Conservation (phyloP, 768 basidiomycete genomes). For the Tylopilus rubrobrunneus region DNA sequence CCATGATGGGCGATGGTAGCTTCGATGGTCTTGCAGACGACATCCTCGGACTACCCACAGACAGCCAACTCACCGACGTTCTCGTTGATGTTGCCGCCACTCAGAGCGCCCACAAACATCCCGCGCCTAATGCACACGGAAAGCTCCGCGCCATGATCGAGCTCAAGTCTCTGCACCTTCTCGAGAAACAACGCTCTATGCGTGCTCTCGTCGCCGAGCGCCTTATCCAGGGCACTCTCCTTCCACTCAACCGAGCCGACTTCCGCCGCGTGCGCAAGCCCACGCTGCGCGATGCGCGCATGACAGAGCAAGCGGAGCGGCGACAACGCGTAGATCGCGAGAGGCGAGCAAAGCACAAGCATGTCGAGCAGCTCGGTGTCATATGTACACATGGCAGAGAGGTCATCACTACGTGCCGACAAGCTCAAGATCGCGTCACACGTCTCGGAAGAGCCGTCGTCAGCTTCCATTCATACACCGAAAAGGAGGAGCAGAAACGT, state of each 20-base stretch:
- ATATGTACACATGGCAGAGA: slow-evolving; percentile 84
- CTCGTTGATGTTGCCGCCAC: slow-evolving; percentile 35
- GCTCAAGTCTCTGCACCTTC: slow-evolving; percentile 81
- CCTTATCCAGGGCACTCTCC: slow-evolving; percentile 80
- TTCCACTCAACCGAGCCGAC: slow-evolving; percentile 88
- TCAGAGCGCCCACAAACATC: slow-evolving; percentile 33
- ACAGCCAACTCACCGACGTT: slow-evolving; percentile 16
- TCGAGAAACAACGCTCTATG: slow-evolving; percentile 88
- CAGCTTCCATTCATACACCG: slow-evolving; percentile 82
- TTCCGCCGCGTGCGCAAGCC: slow-evolving; percentile 87
- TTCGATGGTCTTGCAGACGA: slow-evolving; percentile 52
- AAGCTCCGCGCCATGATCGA: slow-evolving; percentile 91
- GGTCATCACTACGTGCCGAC: slow-evolving; percentile 62
- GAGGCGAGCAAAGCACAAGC: slow-evolving; percentile 91
- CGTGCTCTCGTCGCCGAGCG: slow-evolving; percentile 84
- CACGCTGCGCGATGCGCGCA: slow-evolving; percentile 81
- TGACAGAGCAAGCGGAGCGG: slow-evolving; percentile 85
- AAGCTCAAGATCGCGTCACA: slow-evolving; percentile 55
- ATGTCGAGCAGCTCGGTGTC: slow-evolving; percentile 86
- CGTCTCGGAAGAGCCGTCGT: slow-evolving; percentile 75
- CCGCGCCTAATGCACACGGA: slow-evolving; percentile 64
- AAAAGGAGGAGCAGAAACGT: slow-evolving; percentile 97
- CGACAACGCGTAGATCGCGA: slow-evolving; percentile 92
- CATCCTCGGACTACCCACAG: slow-evolving; percentile 11
- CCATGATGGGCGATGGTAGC: slow-evolving; percentile 75